These are phyloP conservation scores for Decorospora gaudefroyi DNA, from an alignment of 2,329 filamentous ascomycete genomes.

Conservation along the genomic window DNA sequence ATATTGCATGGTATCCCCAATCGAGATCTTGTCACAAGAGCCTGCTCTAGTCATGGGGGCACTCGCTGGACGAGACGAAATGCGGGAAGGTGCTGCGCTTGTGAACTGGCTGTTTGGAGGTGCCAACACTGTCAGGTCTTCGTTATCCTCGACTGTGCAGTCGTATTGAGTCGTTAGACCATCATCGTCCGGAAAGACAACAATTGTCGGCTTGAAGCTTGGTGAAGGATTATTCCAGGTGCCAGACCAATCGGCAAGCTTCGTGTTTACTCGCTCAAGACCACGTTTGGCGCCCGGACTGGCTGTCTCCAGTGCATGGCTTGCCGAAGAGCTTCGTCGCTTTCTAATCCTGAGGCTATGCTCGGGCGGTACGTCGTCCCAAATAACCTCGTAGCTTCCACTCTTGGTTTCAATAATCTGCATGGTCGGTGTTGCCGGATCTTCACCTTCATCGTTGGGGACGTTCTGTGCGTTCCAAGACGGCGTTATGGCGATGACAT, in stretches of 20 bases:
- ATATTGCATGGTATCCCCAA: neutral
- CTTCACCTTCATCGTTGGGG: slow-evolving; percentile 6
- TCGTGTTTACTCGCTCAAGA: slow-evolving; percentile 39
- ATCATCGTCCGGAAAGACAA: slow-evolving; percentile 38
- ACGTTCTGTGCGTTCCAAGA: slow-evolving; percentile 9
- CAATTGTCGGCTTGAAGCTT: slow-evolving; percentile 31
- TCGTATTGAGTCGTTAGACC: slow-evolving; percentile 11
- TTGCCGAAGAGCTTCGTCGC: slow-evolving; percentile 30
- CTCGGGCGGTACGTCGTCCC: slow-evolving; percentile 34
- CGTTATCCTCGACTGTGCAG: slow-evolving; percentile 27
- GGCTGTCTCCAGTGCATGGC: slow-evolving; percentile 21
- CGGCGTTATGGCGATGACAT: slow-evolving; percentile 39
- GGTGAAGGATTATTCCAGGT: slow-evolving; percentile 20
- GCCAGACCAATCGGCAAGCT: slow-evolving; percentile 39
- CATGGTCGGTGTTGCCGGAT: slow-evolving; percentile 41
- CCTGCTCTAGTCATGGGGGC: slow-evolving; percentile 16
- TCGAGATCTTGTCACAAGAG: slow-evolving; percentile 16
- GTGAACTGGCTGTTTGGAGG: slow-evolving; percentile 41
- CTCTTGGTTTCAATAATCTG: slow-evolving; percentile 39
- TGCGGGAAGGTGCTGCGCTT: slow-evolving; percentile 27
- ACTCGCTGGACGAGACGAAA: slow-evolving; percentile 29
- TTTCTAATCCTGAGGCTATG: slow-evolving; percentile 2
- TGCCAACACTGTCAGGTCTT: slow-evolving; percentile 24
- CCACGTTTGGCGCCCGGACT: slow-evolving; percentile 21
- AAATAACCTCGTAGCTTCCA: slow-evolving; percentile 39